A percentile compares a stretch with the other conserved stretches of the same genome.
phyloP scores from a whole-genome alignment of 768 basidiomycete species.

The Termitomyces sp. region DNA sequence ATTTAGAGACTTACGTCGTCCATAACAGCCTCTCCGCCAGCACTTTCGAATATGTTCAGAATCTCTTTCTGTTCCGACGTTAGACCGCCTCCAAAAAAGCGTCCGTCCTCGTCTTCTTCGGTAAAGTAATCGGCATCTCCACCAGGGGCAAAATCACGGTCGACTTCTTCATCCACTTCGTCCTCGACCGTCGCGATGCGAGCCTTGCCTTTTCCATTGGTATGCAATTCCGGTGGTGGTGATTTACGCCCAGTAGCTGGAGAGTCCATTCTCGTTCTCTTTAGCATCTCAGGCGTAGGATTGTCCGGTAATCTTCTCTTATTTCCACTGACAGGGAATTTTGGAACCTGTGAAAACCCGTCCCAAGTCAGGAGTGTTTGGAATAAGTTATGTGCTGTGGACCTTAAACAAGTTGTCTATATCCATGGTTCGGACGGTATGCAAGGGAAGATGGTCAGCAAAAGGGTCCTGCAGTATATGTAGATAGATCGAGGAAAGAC shows the following conservation, averaged over 20 bases:
- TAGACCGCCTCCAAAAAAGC: conserved; percentile 92
- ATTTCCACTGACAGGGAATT: conserved; percentile 55
- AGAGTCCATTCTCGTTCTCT: conserved; percentile 64
- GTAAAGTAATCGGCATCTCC: conserved; percentile 86
- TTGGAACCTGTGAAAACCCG: conserved; percentile 46
- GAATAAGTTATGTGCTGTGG: neutral
- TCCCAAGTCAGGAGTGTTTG: neutral
- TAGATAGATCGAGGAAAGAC: neutral
- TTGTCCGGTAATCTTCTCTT: conserved; percentile 76
- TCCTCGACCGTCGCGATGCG: conserved; percentile 59
- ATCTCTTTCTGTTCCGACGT: conserved; percentile 94
- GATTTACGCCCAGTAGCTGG: conserved; percentile 9
- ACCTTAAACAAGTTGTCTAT: conserved; percentile 52
- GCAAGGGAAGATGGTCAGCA: neutral
- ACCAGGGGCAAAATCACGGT: conserved; percentile 68
- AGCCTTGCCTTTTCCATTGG: conserved; percentile 19
- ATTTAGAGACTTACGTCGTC: conserved; percentile 55
- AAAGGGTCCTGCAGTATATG: neutral
- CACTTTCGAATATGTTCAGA: conserved; percentile 86
- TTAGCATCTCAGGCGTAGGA: conserved; percentile 78
- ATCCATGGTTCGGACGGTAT: conserved; percentile 28
- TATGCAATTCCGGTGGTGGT: conserved; percentile 6
- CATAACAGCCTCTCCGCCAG: conserved; percentile 54
- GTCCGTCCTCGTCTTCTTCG: conserved; percentile 89
- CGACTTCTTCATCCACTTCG: conserved; percentile 47